phyloP scores from a whole-genome alignment of 2,329 filamentous ascomycete species.

The Aspergillus awamori region DNA sequence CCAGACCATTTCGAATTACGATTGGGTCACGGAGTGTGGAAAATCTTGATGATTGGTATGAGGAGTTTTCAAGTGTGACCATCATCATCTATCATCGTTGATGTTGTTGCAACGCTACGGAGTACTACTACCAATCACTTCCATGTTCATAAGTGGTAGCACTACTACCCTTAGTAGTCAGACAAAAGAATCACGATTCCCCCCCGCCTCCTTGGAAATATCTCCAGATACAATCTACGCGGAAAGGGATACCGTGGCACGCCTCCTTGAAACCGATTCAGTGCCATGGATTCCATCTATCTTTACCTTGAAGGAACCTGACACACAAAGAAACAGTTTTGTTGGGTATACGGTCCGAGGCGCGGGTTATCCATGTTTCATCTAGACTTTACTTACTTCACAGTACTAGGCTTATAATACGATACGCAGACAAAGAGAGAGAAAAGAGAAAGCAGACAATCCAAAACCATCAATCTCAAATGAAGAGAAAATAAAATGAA shows the following conservation, averaged over 20 bases:
- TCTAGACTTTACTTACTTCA: no score
- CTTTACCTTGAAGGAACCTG: not conserved
- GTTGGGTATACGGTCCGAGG: conserved; percentile 10
- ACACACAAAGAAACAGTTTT: not conserved
- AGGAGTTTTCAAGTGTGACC: not conserved
- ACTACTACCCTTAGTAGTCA: not conserved
- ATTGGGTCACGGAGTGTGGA: not conserved
- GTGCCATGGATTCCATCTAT: not conserved
- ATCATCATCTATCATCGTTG: no score
- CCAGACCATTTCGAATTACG: not conserved
- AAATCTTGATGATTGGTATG: not conserved
- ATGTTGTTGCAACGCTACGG: not conserved
- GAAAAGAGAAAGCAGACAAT: not conserved
- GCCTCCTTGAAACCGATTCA: not conserved
- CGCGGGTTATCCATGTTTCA: not conserved
- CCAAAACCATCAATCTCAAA: no score
- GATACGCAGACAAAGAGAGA: not conserved
- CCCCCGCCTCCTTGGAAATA: no score
- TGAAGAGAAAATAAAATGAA: no score
- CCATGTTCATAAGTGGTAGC: not conserved
- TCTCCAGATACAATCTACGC: not conserved
- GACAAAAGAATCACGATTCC: no score
- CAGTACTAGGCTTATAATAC: not conserved
- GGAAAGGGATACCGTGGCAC: not conserved
- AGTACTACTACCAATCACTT: not conserved